Evolutionary conservation across 495 filamentous ascomycete genomes (phyloP).

Genomic region (Penicillium arizonense): DNA sequence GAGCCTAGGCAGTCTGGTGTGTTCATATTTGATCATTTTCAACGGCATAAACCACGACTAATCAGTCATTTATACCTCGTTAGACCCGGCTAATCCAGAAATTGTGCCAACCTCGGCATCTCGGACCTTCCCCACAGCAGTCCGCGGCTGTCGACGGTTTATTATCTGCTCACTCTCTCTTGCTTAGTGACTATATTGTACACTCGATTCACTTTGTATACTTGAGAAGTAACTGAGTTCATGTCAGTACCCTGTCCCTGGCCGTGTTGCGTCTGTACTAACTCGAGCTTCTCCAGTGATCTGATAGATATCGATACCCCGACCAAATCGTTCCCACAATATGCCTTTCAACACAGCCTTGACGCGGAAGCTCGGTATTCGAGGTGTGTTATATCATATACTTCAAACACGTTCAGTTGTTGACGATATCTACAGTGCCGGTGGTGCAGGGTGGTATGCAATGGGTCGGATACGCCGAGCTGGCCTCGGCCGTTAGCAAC

Average conservation of each 20-base stretch:
- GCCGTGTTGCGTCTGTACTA: not conserved
- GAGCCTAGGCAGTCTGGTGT: too few relatives aligned
- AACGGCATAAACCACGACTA: not conserved
- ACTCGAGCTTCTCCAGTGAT: not conserved
- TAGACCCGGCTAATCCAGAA: constrained; percentile 11
- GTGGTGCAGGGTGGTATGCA: constrained; percentile 99
- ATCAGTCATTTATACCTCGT: not conserved
- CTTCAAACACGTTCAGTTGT: not conserved
- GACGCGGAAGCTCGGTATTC: constrained; percentile 85
- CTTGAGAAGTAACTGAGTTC: not conserved
- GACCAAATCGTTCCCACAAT: constrained; percentile 8
- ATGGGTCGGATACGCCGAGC: constrained; percentile 84
- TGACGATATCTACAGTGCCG: constrained; percentile 61
- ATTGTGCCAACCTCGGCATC: constrained; percentile 34
- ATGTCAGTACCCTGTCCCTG: not conserved
- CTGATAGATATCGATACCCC: constrained; percentile 2
- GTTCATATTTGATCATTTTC: not conserved
- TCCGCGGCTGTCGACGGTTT: constrained; percentile 25
- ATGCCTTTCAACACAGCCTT: constrained; percentile 95
- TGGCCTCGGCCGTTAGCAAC: constrained; percentile 91
- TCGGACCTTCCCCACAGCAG: constrained; percentile 28
- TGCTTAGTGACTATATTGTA: not conserved
- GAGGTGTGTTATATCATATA: constrained; percentile 46
- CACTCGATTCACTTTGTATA: not conserved
- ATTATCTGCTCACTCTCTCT: constrained; percentile 13